Conservation (phyloP, 1,284 basidiomycete species). For the Pseudozyma tsukubaensis region DNA sequence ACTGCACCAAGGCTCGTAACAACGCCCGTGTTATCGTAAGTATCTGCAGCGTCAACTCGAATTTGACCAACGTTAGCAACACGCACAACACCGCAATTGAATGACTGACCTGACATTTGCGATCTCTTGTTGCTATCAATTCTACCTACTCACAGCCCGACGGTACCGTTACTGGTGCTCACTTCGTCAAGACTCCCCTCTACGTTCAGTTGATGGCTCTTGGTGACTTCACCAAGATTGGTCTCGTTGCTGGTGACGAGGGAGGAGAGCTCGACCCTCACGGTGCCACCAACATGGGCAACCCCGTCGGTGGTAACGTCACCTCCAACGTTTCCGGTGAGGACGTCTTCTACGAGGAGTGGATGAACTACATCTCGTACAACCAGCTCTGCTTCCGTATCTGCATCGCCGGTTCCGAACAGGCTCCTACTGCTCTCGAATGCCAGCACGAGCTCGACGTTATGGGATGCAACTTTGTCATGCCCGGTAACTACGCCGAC, state of each 20-base stretch:
- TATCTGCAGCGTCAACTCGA: no score
- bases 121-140: conserved; percentile 66
- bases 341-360: conserved; percentile 73
- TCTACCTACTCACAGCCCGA: conserved; percentile 59
- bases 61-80: conserved; percentile 38
- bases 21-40: conserved; percentile 68
- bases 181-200: conserved; percentile 67
- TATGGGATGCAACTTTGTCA: conserved; percentile 69
- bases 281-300: conserved; percentile 70
- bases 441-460: conserved; percentile 67
- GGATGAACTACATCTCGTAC: conserved; percentile 70
- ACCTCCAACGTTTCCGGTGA: conserved; percentile 71
- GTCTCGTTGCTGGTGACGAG: conserved; percentile 55
- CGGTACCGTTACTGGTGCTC: conserved; percentile 64
- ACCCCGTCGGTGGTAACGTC: conserved; percentile 73
- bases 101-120: no score
- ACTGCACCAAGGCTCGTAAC: conserved; percentile 75
- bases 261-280: conserved; percentile 69
- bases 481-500: conserved; percentile 66
- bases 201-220: conserved; percentile 71
- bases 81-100: no score
- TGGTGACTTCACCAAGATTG: conserved; percentile 68
- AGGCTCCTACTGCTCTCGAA: conserved; percentile 54
- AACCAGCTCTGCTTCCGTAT: conserved; percentile 67
- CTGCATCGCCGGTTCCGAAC: conserved; percentile 64